Base-by-base conservation (phyloP, 352 stramenopile genomes). In the Globisporangium cylindrosporum region DNA sequence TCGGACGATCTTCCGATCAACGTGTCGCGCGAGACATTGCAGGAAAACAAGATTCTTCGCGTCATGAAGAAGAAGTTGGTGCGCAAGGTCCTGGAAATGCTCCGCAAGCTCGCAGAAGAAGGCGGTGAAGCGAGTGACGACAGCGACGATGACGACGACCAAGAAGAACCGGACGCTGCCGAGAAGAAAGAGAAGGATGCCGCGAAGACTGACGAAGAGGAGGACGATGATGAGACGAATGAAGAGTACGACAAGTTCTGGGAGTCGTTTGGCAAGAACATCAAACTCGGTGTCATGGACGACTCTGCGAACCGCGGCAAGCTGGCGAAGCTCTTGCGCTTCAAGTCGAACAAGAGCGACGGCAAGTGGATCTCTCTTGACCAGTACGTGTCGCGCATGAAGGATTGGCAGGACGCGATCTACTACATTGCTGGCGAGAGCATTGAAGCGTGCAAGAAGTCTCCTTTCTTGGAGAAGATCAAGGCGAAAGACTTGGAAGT, bases 31-130 rank as follows among this genome's bases (percentile, higher is more conserved):
- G 98, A 99, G 80, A 99, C 95, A 60, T 85, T 99, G 54, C 98
- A 99, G 77, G 96, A 99, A 81, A 98, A 98, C 79, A 99, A 99
- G 79, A 98, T 99, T 64, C 76, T 99, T 61, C 96, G 98, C 69
- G 97, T 99, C 53, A 99, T 99, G 75, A 96, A 97, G 66, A 99
- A 99, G 89, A 99, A 99, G 73, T 81, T 99, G 20, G 96, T 99
- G n/a, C 92, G 98, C 73, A 99, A 99, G 83, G 93, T 96, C 38
- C 85, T 99, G 22, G 98, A 99, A 73, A 98, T 99, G 89, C 90
- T 99, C 41, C 83, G 89, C 24, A 98, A 99, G 73, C 82, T 99
- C 56, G 78, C 89, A 58, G 86, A 96, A 66, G 80, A 93, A 15
- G 82, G 91, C 38, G 98, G 98, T 75, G 91, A 97, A 63, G 76